Evolutionary conservation across 805 yeast species (phyloP), one percentile per base, ranked within the genome.

Genomic region (Saccharomycopsis guyanensis): DNA sequence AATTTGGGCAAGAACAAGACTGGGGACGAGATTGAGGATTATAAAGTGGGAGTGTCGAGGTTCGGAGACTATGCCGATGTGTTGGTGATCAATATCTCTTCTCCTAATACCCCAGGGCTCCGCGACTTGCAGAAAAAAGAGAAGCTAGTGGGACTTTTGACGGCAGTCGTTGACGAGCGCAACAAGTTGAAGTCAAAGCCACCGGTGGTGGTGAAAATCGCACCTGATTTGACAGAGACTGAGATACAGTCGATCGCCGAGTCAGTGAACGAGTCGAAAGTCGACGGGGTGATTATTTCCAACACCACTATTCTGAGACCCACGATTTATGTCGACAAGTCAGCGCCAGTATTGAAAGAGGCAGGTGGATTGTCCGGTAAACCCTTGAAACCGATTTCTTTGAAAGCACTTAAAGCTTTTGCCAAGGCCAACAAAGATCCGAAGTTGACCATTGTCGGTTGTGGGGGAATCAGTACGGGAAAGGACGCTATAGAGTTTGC

Each of bases 91-190:
- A 91, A 91, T 58, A 96, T 91, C 12, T 87, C 96, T 1, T 84
- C 95, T 41, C 97, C 97, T 44, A 91, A 91, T 60, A 91, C 97
- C 1, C 97, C 97, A 3, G 97, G 97, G 2, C 72, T 91, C 55
- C 76, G 97, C 58, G 86, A 80, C 56, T 72, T 91, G 55, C 97
- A 91, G 67, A 76, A 68, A 47, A 95, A 86, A 55, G 71, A 70
- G 46, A 85, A 83, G 60, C 72, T 91, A 50, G 76, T 86, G 5
- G 71, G 71, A 31, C 68, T 91, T 56, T 71, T 91, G 55, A 66
- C 74, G 7, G 66, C 78, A 10, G 88, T 91, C 29, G 79, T 88
- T 10, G 62, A 65, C 1, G 88, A 84, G 60, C 76, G 97, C 60
- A 72, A 85, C 56, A 47, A 51, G 2, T 64, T 80, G 38, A 62